Percentiles rank a stretch among this genome's conserved stretches.
These are phyloP conservation scores for Bipolaris gigantea DNA, from an alignment of 2,329 filamentous ascomycete genomes.

Conservation along the genomic window DNA sequence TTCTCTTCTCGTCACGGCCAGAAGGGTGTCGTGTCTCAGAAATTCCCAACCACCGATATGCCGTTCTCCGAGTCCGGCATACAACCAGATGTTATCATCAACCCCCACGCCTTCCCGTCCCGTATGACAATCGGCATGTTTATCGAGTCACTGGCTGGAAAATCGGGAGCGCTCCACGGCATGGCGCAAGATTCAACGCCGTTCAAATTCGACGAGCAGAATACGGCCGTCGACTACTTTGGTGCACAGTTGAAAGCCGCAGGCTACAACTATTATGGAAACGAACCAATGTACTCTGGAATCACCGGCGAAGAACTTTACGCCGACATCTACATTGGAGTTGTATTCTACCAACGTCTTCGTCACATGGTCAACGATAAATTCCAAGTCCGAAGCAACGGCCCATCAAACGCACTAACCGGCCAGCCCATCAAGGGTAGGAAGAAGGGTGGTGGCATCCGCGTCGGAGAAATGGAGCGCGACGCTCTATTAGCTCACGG, in stretches of 20 bases:
- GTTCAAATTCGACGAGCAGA: slow-evolving; percentile 89
- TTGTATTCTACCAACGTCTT: slow-evolving; percentile 97
- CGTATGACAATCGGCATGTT: slow-evolving; percentile 99
- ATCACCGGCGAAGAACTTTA: slow-evolving; percentile 69
- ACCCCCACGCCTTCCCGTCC: slow-evolving; percentile 97
- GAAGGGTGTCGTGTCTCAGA: slow-evolving; percentile 94
- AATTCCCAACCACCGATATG: slow-evolving; percentile 93
- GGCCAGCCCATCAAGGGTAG: slow-evolving; percentile 97
- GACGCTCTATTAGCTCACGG: slow-evolving; percentile 94
- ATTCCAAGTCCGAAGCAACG: slow-evolving; percentile 66
- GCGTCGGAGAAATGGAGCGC: slow-evolving; percentile 98
- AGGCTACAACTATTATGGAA: slow-evolving; percentile 94
- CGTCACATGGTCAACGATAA: slow-evolving; percentile 99
- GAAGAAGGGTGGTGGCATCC: slow-evolving; percentile 95
- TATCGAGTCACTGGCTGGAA: slow-evolving; percentile 93
- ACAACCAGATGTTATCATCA: slow-evolving; percentile 97
- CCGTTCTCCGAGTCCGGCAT: slow-evolving; percentile 96
- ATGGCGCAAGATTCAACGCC: slow-evolving; percentile 95
- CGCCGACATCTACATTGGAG: slow-evolving; percentile 90
- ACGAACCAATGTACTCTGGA: slow-evolving; percentile 97
- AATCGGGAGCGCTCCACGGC: slow-evolving; percentile 90
- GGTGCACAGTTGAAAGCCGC: slow-evolving; percentile 92
- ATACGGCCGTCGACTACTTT: slow-evolving; percentile 92
- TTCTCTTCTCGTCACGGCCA: slow-evolving; percentile 98
- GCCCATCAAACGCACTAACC: not conserved